Conservation (phyloP, 148 eudicot species). For the Rheum nobile region DNA sequence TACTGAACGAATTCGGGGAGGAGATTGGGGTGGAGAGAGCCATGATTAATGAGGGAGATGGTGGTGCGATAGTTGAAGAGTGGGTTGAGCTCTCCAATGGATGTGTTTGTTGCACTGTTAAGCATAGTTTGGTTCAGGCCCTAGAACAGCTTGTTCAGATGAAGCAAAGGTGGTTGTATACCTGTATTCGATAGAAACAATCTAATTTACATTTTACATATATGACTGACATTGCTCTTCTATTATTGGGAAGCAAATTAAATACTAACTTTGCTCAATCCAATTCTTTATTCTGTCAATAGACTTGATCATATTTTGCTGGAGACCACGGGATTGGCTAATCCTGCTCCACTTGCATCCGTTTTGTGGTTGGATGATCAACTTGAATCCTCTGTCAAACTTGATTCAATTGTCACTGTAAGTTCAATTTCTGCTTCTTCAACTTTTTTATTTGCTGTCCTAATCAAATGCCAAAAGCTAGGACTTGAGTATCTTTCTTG, state of each 20-base stretch:
- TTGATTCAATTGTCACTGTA: slow-evolving; percentile 89
- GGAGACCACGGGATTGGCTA: slow-evolving; percentile 95
- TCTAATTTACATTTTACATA: not conserved
- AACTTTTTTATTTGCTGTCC: not conserved
- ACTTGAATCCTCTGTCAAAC: slow-evolving; percentile 77
- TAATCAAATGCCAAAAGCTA: not conserved
- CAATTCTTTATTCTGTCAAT: slow-evolving; percentile 10
- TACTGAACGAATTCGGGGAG: slow-evolving; percentile 92
- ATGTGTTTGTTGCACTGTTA: slow-evolving; percentile 91
- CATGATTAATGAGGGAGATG: slow-evolving; percentile 92
- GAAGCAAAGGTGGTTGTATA: slow-evolving; percentile 50
- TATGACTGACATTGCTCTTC: not conserved
- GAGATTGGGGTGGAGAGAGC: slow-evolving; percentile 95
- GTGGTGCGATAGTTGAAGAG: slow-evolving; percentile 76
- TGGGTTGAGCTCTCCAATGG: slow-evolving; percentile 98
- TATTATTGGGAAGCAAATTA: not conserved
- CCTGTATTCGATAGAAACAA: not conserved
- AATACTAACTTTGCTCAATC: not conserved
- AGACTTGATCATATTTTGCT: slow-evolving; percentile 95
- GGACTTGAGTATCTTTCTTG: not conserved
- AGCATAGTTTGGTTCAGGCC: slow-evolving; percentile 92
- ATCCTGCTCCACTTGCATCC: slow-evolving; percentile 98
- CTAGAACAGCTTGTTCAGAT: slow-evolving; percentile 83
- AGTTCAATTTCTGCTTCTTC: slow-evolving; percentile 19
- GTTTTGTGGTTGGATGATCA: slow-evolving; percentile 98